A percentile compares a stretch with the other conserved stretches of the same genome.
Conservation (phyloP, 2,329 filamentous ascomycete species). For the Epichloe bromicola region DNA sequence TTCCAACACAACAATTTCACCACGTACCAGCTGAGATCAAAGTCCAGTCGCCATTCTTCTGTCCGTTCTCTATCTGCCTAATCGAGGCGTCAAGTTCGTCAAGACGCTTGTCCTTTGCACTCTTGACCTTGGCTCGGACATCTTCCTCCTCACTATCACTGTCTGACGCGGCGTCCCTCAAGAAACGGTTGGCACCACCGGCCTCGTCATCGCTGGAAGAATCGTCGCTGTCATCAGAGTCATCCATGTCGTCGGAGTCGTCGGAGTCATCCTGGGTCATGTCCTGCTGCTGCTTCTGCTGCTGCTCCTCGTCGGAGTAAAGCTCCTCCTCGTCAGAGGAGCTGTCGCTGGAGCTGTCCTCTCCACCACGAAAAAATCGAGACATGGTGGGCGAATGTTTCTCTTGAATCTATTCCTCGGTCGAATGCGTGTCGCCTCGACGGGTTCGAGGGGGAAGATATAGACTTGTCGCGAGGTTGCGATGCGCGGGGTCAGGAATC, state of each 20-base stretch:
- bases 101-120: constrained; percentile 92
- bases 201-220: constrained; percentile 52
- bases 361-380: constrained; percentile 87
- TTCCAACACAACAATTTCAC: neutral
- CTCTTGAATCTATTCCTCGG: constrained; percentile 5
- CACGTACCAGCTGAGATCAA: constrained; percentile 73
- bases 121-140: constrained; percentile 77
- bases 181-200: constrained; percentile 69
- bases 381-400: constrained; percentile 53
- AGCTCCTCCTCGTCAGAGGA: constrained; percentile 95
- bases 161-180: constrained; percentile 59
- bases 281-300: constrained; percentile 27
- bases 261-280: constrained; percentile 19
- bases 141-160: constrained; percentile 84
- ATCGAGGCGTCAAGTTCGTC: constrained; percentile 89
- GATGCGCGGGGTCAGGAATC: constrained; percentile 24
- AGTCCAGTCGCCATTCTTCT: constrained; percentile 97
- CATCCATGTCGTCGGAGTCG: constrained; percentile 27
- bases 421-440: constrained; percentile 3
- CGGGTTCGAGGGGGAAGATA: constrained; percentile 8
- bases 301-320: constrained; percentile 45
- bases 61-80: constrained; percentile 84
- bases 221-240: constrained; percentile 40
- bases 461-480: constrained; percentile 14
- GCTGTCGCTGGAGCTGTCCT: constrained; percentile 89